Base-by-base conservation (phyloP, 495 filamentous ascomycete species). In the Neurospora sp. region DNA sequence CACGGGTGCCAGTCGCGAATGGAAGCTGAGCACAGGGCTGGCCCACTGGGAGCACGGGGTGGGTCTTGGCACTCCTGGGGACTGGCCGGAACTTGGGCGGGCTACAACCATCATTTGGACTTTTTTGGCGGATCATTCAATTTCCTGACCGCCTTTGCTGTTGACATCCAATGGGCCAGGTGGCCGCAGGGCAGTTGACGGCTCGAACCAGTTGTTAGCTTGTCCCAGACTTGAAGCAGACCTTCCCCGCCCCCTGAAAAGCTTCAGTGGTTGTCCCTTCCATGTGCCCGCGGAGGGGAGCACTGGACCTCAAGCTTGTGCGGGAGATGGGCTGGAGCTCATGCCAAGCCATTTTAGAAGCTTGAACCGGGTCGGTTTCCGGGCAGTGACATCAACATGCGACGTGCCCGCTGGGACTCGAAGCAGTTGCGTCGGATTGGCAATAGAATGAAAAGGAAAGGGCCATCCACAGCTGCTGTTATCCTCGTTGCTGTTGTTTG, bases 101-200 rank as follows among this genome's bases (percentile, higher is more conserved):
- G 27, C 27, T 65, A 16, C 53, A 65, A 18, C 27, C 27, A 18
- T 35, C 14, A 18, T 9, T 35, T 35, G 53, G 27, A 65, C 14
- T 37, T 65, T 78, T 72, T 74, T 5, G 65, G 68, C 77, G 78
- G 77, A 80, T 74, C 75, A 77, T 75, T 61, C 76, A 74, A 74
- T 68, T 71, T 76, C 72, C 75, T 53, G 70, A 72, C 74, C 61
- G 48, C 46, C 42, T 41, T 65, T 65, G 27, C 31, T 18, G 53
- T 16, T 65, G 31, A 37, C 14, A 37, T 65, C 14, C 53, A 65
- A 39, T n/a, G 22, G 9, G 22, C 68, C 71, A 73, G 68, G 11
- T 53, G 71, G n/a, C 70, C 5, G 40, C 22, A 35, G 53, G 27
- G 27, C 53, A 27, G 5, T 37, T 65, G 53, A 31, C 53, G 27